Base-by-base conservation (phyloP, 805 yeast species). In the Saturnispora hagleri region DNA sequence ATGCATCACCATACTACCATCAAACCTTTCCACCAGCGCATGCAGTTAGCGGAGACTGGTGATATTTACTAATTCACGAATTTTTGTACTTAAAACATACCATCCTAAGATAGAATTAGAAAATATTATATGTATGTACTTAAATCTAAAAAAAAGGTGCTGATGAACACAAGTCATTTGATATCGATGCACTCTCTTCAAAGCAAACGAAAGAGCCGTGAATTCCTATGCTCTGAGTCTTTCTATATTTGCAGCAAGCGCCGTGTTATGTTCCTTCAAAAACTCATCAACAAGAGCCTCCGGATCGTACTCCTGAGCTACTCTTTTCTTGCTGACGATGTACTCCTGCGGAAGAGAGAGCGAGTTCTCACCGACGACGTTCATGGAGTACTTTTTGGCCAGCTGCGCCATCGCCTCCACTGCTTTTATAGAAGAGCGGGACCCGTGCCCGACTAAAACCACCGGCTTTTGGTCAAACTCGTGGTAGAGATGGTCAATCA, bases 401-500 rank as follows among this genome's bases (percentile, higher is more conserved):
- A 53, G 12, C 2, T 31, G 27, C 6, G 34, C 45, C 50, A 53
- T 46, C 12, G 15, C 42, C 7, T 50, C 48, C 15, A 43, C 40
- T 2, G 53, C 46, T 15, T 20, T 40, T 17, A 34, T 15, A 15
- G 46, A 46, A 1, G 52, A 50, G 20, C 40, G 15, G 9, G 48
- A 42, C 7, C 51, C 53, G 10, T 51, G 50, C 2, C 33, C 47
- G 42, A 51, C 31, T 6, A 47, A 10, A 15, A 46, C 28, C 13
- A 43, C 54, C 3, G 54, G 52, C 26, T 53, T 53, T 1, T 41
- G 33, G 9, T 18, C 20, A 41, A 53, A 53, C 27, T 53, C 56
- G 26, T 48, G 22, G 27, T 38, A 53, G 1, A 53, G 18, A 26
- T 53, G 56, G 24, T 53, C 56, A 8, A 53, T 44, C 54, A 51